Evolutionary conservation across 306 rosid species (phyloP), one percentile per base, ranked within the genome.

Genomic region (Senna tora): DNA sequence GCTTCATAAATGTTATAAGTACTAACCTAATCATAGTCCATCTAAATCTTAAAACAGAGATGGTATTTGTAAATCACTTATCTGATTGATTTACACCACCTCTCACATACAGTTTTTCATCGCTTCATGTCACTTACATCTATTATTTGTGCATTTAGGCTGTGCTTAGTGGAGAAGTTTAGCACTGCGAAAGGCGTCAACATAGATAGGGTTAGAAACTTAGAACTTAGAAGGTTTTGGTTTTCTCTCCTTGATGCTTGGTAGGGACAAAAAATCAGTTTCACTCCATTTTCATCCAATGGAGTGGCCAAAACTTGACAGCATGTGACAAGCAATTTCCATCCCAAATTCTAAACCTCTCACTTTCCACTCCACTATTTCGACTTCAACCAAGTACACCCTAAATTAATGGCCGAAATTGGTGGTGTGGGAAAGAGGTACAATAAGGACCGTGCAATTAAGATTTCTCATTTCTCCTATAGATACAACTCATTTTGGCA

Each of bases 401-500:
- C 51, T 64, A 22, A 58, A 12, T 58, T 15, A 49, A 5, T 19
- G 75, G 60, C 6, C 60, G 65, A 67, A 53, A 28, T 2, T 22
- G 22, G 63, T 55, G 46, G 53, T 46, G 58, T 11, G 13, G 47
- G 65, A 49, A 60, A 50, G 62, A 41, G 22, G 20, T 25, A 34
- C 55, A 64, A 75, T 6, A n/a, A 61, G 51, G 53, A 50, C 33
- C 25, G 52, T 57, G 67, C 77, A 71, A 60, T 16, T 52, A 61
- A 22, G 45, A 76, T 67, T 51, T 65, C 54, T 9, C 14, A 76
- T 67, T 51, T 65, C 54, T 9, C 14, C 13, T 9, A 61, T 28
- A 19, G 19, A 15, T 1, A 7, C 16, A 20, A 30, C 49, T 25
- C 55, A 63, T 41, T 38, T 42, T 15, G 43, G 12, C 36, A 42